Evolutionary conservation across 805 yeast genomes (phyloP), one percentile per base, ranked within the genome.

Genomic region (Brettanomyces anomalus): DNA sequence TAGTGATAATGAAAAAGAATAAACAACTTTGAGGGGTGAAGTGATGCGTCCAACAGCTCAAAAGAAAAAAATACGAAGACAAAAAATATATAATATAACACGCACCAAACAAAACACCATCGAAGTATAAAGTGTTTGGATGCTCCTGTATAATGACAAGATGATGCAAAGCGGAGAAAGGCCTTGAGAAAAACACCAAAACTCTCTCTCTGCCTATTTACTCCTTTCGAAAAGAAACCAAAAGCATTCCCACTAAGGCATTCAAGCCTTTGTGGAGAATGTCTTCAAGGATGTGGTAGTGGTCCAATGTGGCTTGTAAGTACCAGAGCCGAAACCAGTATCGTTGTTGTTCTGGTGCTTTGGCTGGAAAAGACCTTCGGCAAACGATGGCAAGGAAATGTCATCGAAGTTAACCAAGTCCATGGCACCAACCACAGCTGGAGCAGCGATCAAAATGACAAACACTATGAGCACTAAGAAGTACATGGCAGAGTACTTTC

Each of bases 401-500:
- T 66, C 50, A 36, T 53, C 65, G 45, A 67, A 51, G 51, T 69
- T 59, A 50, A 79, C 70, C 43, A 42, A 39, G 50, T 58, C 56
- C 39, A 73, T 46, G 39, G 72, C 67, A 43, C 74, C 66, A 38
- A 86, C 77, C 21, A 90, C 97, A 31, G 96, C 96, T 51, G 99
- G 98, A 37, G 93, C 97, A 50, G 80, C 82, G 58, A 93, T 80
- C 63, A 90, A 66, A 39, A 75, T 81, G 50, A 79, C 77, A 55
- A 88, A 88, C 46, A 87, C 58, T 39, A 77, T 60, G 55, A 94
- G 67, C 48, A 93, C 68, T 44, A 68, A 54, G 57, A 86, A 79
- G 76, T 81, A 93, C 62, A 94, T 71, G 10, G 85, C 66, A 49
- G 94, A 80, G 73, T 93, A 93, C 68, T 87, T 88, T 67, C 85